Evolutionary conservation across 257 asterid genomes (phyloP).

Genomic region (Dorcoceras hygrometricum): DNA sequence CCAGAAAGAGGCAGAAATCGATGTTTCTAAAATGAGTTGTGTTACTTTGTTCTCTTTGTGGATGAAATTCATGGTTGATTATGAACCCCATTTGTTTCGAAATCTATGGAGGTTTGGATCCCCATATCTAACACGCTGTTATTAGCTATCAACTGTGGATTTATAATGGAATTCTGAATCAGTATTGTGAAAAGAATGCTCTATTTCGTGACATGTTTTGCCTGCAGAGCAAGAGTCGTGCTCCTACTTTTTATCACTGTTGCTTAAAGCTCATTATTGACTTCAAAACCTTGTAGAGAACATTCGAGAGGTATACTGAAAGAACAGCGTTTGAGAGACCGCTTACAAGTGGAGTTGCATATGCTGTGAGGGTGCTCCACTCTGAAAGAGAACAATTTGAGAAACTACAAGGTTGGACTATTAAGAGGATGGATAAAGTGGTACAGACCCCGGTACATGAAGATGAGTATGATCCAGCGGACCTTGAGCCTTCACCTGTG

Average conservation of each 20-base stretch:
- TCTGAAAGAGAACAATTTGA: slow-evolving; percentile 78
- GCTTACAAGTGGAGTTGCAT: slow-evolving; percentile 97
- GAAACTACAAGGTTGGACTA: slow-evolving; percentile 81
- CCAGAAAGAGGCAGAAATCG: background rate
- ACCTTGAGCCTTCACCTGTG: slow-evolving; percentile 73
- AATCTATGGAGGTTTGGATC: background rate
- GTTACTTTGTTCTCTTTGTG: background rate
- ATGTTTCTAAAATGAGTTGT: background rate
- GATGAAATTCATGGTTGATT: background rate
- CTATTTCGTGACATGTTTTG: slow-evolving; percentile 4
- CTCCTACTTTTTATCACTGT: slow-evolving; percentile 9
- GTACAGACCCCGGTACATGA: slow-evolving; percentile 89
- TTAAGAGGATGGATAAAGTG: slow-evolving; percentile 79
- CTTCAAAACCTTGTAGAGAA: slow-evolving; percentile 44
- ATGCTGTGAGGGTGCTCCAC: slow-evolving; percentile 89
- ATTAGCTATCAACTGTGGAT: background rate
- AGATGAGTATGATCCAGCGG: slow-evolving; percentile 69
- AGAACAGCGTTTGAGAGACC: slow-evolving; percentile 96
- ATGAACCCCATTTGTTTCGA: background rate
- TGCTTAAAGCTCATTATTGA: slow-evolving; percentile 14
- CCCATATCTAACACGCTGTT: background rate
- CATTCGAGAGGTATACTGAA: slow-evolving; percentile 83
- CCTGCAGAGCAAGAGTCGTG: slow-evolving; percentile 10
- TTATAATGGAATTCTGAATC: no score
- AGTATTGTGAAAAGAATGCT: background rate